Evolutionary conservation across 352 stramenopile species (phyloP).

Genomic region (Globisporangium orthogonon): DNA sequence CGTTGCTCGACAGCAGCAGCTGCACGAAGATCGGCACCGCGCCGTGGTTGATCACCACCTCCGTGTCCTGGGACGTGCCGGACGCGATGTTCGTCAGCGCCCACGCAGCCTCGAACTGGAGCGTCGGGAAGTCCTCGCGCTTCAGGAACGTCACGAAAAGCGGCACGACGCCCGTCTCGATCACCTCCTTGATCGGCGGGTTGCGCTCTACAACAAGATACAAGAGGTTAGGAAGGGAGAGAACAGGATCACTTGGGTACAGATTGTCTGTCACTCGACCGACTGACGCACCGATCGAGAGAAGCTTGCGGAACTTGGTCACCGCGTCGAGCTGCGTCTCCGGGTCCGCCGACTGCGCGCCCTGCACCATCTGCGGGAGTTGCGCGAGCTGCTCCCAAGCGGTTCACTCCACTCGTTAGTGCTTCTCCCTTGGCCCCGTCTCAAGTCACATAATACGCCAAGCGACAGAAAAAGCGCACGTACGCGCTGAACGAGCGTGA

Average conservation of each 20-base stretch:
- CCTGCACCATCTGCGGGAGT: slow-evolving; percentile 92
- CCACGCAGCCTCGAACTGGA: slow-evolving; percentile 99
- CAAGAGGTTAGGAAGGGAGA: background rate
- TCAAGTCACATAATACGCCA: slow-evolving; percentile 8
- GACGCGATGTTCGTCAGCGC: slow-evolving; percentile 99
- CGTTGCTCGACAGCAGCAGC: slow-evolving; percentile 94
- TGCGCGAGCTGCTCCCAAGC: slow-evolving; percentile 80
- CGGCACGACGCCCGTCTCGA: slow-evolving; percentile 96
- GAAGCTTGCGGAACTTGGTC: slow-evolving; percentile 97
- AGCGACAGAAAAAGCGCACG: slow-evolving; percentile 8
- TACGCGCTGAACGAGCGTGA: slow-evolving; percentile 55
- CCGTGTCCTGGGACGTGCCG: slow-evolving; percentile 96
- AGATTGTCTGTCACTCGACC: background rate
- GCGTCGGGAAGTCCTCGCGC: slow-evolving; percentile 88
- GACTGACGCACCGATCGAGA: slow-evolving; percentile 89
- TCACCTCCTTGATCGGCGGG: slow-evolving; percentile 98
- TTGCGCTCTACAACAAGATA: slow-evolving; percentile 86
- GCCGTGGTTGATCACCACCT: slow-evolving; percentile 96
- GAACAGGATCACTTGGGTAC: background rate
- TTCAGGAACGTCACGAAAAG: slow-evolving; percentile 98
- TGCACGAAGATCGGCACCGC: slow-evolving; percentile 97
- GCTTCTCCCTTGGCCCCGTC: background rate
- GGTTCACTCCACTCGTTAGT: slow-evolving; percentile 6
- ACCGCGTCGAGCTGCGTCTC: slow-evolving; percentile 93
- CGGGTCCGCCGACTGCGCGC: slow-evolving; percentile 90